These are phyloP conservation scores for Herpetomonas samuelpessoai DNA, from an alignment of 208 protist genomes.

Conservation along the genomic window DNA sequence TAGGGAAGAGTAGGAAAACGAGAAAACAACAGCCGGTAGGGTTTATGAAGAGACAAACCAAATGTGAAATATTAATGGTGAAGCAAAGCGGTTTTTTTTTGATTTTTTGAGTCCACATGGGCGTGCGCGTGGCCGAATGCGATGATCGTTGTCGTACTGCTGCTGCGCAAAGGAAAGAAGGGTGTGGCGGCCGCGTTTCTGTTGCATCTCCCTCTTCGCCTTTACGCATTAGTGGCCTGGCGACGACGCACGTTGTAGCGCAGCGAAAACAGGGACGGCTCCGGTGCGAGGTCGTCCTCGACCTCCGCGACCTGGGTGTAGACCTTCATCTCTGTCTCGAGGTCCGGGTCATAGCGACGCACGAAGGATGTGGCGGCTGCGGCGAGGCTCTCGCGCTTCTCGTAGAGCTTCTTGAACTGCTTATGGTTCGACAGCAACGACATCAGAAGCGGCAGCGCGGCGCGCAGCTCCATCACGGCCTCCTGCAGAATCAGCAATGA, in stretches of 20 bases:
- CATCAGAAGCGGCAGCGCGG: slow-evolving; percentile 85
- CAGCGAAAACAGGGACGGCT: slow-evolving; percentile 87
- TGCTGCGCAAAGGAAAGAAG: too few relatives aligned
- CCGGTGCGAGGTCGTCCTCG: slow-evolving; percentile 47
- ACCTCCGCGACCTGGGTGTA: slow-evolving; percentile 38
- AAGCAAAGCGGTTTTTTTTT: too few relatives aligned
- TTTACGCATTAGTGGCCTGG: slow-evolving; percentile 29
- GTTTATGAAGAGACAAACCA: too few relatives aligned
- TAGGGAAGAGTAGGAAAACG: too few relatives aligned
- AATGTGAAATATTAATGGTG: too few relatives aligned
- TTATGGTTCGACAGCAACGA: slow-evolving; percentile 84
- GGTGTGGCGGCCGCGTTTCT: too few relatives aligned
- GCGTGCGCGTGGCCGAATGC: too few relatives aligned
- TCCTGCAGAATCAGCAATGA: slow-evolving; percentile 85
- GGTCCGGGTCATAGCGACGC: slow-evolving; percentile 59
- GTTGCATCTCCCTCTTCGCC: neutral
- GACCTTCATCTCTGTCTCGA: slow-evolving; percentile 71
- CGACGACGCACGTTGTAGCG: slow-evolving; percentile 69
- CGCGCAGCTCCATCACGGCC: slow-evolving; percentile 76
- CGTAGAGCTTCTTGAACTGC: slow-evolving; percentile 87
- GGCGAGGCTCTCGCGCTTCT: slow-evolving; percentile 64
- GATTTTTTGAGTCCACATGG: too few relatives aligned
- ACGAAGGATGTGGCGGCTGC: slow-evolving; percentile 58
- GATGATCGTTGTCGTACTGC: too few relatives aligned
- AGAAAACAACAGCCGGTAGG: too few relatives aligned